Percentiles rank a stretch among this genome's conserved stretches.
phyloP scores from a whole-genome alignment of 1,284 basidiomycete species.

The Ceratobasidium sp. region DNA sequence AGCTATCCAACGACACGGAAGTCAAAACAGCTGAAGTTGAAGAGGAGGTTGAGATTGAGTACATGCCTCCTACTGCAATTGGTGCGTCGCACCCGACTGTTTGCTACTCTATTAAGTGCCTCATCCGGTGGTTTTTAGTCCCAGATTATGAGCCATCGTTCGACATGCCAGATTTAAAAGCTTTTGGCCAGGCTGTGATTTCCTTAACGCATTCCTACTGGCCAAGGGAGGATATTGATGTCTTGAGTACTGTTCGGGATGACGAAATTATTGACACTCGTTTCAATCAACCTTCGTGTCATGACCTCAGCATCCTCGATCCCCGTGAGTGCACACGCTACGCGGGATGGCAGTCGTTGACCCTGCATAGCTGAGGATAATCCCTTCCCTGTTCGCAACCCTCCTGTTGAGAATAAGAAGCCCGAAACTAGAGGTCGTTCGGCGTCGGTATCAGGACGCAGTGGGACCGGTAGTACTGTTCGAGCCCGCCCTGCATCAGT shows the following conservation, averaged over 20 bases:
- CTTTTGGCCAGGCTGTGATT: conserved; percentile 58
- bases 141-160: conserved; percentile 64
- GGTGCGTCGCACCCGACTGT: conserved; percentile 55
- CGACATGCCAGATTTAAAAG: conserved; percentile 62
- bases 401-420: neutral
- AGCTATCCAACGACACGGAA: conserved; percentile 50
- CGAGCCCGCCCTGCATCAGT: conserved; percentile 28
- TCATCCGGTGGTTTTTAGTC: conserved; percentile 11
- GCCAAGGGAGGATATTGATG: conserved; percentile 32
- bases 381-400: conserved; percentile 21
- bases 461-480: conserved; percentile 6
- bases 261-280: conserved; percentile 33
- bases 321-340: conserved; percentile 25
- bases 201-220: conserved; percentile 46
- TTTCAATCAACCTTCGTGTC: conserved; percentile 17
- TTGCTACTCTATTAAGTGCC: neutral
- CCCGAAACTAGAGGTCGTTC: conserved; percentile 28
- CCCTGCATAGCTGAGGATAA: conserved; percentile 22
- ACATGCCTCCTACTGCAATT: conserved; percentile 71
- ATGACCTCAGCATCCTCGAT: conserved; percentile 31
- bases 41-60: conserved; percentile 70
- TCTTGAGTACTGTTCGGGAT: conserved; percentile 30
- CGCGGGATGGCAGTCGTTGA: neutral
- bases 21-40: conserved; percentile 53
- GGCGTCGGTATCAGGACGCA: conserved; percentile 4